Percentiles rank a stretch among this genome's conserved stretches.
Evolutionary conservation across 352 stramenopile species (phyloP).

Genomic region (Pythium volutum): DNA sequence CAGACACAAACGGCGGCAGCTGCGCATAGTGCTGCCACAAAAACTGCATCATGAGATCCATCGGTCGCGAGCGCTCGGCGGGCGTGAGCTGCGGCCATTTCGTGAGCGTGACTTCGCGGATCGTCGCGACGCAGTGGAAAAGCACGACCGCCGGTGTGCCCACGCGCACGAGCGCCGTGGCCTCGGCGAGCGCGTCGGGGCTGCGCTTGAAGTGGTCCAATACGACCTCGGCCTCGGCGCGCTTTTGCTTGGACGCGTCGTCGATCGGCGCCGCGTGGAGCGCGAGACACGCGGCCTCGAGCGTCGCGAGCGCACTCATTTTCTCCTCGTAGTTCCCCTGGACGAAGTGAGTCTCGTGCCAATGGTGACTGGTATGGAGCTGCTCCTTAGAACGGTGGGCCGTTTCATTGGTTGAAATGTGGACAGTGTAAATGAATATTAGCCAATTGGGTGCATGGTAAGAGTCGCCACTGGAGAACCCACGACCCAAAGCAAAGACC

Average conservation of each 20-base stretch:
- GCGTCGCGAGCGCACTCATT: constrained; percentile 44
- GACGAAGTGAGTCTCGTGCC: not conserved
- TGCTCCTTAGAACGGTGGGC: not conserved
- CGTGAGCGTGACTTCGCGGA: constrained; percentile 74
- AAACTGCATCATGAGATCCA: constrained; percentile 81
- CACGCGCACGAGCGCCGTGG: constrained; percentile 48
- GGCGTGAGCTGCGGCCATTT: constrained; percentile 52
- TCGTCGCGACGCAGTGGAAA: constrained; percentile 77
- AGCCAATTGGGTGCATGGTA: constrained; percentile 7
- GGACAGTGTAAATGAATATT: not conserved
- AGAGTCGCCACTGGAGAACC: too few relatives aligned
- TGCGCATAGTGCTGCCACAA: constrained; percentile 54
- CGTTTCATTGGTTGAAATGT: constrained; percentile 23
- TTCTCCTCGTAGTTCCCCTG: not conserved
- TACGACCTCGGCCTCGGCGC: constrained; percentile 57
- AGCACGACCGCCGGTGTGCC: constrained; percentile 57
- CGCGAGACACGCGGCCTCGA: constrained; percentile 66
- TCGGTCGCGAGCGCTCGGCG: constrained; percentile 44
- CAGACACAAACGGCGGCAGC: constrained; percentile 58
- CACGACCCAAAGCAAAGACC: constrained; percentile 2
- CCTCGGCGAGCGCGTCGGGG: constrained; percentile 53
- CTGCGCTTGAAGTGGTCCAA: constrained; percentile 83
- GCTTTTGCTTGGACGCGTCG: constrained; percentile 44
- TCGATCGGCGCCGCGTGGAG: constrained; percentile 60
- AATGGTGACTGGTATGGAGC: constrained; percentile 12